Conservation (phyloP, 1,284 basidiomycete species). For the Puccinia novopanici region DNA sequence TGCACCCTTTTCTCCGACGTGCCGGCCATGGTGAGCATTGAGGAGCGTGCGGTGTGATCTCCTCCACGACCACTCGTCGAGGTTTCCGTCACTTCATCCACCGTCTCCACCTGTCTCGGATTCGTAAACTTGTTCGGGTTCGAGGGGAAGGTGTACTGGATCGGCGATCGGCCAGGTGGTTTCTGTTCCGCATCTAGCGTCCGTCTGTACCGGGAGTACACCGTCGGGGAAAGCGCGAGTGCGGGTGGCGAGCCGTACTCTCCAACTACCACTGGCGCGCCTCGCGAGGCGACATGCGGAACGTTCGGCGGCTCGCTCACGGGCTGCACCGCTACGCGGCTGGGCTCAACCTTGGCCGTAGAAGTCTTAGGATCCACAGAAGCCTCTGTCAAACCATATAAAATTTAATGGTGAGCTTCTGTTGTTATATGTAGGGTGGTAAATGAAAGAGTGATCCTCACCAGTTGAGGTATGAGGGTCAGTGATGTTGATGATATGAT, state of each 20-base stretch:
- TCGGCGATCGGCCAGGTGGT: conserved; percentile 13
- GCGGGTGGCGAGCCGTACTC: conserved; percentile 15
- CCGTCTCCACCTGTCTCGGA: conserved; percentile 30
- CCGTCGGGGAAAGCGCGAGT: conserved; percentile 15
- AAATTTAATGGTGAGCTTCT: background rate
- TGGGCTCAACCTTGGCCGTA: background rate
- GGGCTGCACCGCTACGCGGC: background rate
- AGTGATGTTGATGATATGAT: conserved; percentile 2
- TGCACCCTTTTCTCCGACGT: background rate
- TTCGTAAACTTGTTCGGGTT: conserved; percentile 13
- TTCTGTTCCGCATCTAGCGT: conserved; percentile 12
- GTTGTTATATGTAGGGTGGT: background rate
- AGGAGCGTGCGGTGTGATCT: conserved; percentile 26
- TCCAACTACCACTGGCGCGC: conserved; percentile 5
- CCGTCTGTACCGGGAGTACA: conserved; percentile 35
- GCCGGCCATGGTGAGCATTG: background rate
- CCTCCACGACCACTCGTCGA: conserved; percentile 20
- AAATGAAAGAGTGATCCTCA: background rate
- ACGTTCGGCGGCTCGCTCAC: background rate
- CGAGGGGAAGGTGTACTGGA: conserved; percentile 4
- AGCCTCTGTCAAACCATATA: background rate
- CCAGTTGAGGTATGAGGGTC: conserved; percentile 16
- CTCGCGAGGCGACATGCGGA: background rate
- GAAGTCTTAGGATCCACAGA: conserved; percentile 7
- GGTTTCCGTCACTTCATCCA: conserved; percentile 33